Conservation (phyloP, 2,329 filamentous ascomycete genomes). For the Ceratocystis cacaofunesta region DNA sequence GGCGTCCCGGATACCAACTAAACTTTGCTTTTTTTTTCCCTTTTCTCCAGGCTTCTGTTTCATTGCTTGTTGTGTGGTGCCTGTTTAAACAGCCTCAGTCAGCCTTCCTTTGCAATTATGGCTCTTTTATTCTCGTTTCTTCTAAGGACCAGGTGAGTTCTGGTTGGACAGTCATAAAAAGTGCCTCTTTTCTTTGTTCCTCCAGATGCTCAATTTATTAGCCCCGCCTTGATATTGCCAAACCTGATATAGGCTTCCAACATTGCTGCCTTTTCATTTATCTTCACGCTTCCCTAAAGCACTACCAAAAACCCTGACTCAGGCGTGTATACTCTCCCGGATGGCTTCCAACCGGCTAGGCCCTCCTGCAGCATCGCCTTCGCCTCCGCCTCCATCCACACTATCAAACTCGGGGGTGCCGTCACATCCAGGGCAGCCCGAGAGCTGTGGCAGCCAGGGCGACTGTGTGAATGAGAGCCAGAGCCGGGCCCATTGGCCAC, state of each 20-base stretch:
- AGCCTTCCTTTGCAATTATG: no score
- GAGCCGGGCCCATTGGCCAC: neutral
- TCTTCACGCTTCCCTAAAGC: neutral
- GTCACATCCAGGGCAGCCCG: neutral
- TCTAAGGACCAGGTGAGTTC: no score
- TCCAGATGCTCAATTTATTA: neutral
- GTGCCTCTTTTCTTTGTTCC: neutral
- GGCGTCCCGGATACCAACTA: neutral
- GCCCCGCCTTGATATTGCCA: neutral
- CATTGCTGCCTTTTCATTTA: neutral
- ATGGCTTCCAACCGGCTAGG: neutral
- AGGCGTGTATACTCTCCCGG: neutral
- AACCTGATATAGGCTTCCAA: neutral
- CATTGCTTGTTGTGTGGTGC: neutral
- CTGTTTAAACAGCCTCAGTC: neutral
- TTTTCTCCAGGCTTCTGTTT: neutral
- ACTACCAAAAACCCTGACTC: neutral
- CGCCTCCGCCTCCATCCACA: neutral
- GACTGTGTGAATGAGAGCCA: neutral
- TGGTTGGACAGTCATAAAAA: neutral
- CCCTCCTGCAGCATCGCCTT: neutral
- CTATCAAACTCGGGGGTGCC: neutral
- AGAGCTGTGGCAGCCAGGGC: neutral
- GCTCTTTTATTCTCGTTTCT: no score
- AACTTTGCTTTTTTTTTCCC: neutral